phyloP scores from a whole-genome alignment of 192 early-diverging fungal genomes.

The Geosiphon pyriformis region DNA sequence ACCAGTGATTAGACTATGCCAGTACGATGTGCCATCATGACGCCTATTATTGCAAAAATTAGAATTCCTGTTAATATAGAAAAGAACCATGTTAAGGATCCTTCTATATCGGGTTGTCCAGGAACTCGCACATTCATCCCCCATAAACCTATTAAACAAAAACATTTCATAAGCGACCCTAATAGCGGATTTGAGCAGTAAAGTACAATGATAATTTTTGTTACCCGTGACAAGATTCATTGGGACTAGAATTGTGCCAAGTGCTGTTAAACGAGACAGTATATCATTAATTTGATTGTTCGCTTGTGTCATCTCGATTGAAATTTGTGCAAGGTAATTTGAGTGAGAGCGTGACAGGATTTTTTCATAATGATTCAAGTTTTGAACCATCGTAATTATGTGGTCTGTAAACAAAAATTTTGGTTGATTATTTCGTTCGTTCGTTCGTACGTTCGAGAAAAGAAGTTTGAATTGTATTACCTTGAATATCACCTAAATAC shows the following conservation, averaged over 20 bases:
- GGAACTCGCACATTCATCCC: conserved; percentile 68
- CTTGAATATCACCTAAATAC: conserved; percentile 75
- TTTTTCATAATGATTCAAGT: conserved; percentile 69
- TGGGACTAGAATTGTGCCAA: conserved; percentile 49
- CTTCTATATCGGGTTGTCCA: conserved; percentile 38
- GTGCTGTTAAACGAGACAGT: conserved; percentile 43
- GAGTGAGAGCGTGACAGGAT: conserved; percentile 64
- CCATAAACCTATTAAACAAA: conserved; percentile 39
- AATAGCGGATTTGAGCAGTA: background rate
- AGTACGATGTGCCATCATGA: conserved; percentile 21
- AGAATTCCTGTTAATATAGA: conserved; percentile 35
- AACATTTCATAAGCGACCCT: background rate
- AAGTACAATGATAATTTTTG: background rate
- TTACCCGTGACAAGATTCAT: conserved; percentile 56
- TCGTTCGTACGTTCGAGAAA: background rate
- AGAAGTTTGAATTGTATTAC: conserved; percentile 13
- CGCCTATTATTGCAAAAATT: conserved; percentile 10
- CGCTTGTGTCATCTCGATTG: conserved; percentile 61
- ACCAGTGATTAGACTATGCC: conserved; percentile 21
- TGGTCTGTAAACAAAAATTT: too few relatives aligned
- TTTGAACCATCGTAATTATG: conserved; percentile 74
- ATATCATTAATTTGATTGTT: conserved; percentile 52
- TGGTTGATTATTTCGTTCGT: too few relatives aligned
- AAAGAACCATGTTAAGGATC: background rate
- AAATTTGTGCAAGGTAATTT: conserved; percentile 72